Percentiles rank a stretch among this genome's conserved stretches.
Conservation (phyloP, 768 basidiomycete genomes). For the Naganishia randhawae region DNA sequence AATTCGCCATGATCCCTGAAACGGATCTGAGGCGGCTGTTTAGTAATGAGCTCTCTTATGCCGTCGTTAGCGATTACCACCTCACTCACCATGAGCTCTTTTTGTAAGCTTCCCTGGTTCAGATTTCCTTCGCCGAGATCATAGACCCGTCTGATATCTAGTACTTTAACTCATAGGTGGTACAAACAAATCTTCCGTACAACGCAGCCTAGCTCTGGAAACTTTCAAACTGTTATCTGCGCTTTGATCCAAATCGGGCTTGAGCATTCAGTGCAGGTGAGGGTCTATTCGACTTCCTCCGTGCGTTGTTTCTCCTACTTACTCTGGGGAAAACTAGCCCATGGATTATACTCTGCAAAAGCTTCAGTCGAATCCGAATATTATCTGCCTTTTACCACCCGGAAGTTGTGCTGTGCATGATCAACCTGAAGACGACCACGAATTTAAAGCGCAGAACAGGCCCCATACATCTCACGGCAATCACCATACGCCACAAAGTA, state of each 20-base stretch:
- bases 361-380: neutral
- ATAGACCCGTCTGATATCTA: neutral
- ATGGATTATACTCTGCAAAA: neutral
- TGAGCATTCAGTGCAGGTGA: neutral
- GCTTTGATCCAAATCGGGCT: neutral
- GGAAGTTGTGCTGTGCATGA: neutral
- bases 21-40: neutral
- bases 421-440: neutral
- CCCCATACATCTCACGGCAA: neutral
- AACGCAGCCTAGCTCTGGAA: neutral
- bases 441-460: neutral
- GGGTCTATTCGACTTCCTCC: neutral
- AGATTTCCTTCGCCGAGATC: neutral
- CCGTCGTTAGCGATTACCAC: neutral
- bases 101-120: neutral
- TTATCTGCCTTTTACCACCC: constrained; percentile 3
- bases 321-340: neutral
- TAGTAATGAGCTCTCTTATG: constrained; percentile 7
- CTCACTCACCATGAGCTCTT: neutral
- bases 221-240: neutral
- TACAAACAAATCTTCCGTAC: constrained; percentile 12
- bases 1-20: constrained; percentile 12
- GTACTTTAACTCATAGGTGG: neutral
- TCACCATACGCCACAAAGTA: neutral
- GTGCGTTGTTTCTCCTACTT: neutral